Base-by-base conservation (phyloP, 441 rosid species). In the Mallotus japonicus region DNA sequence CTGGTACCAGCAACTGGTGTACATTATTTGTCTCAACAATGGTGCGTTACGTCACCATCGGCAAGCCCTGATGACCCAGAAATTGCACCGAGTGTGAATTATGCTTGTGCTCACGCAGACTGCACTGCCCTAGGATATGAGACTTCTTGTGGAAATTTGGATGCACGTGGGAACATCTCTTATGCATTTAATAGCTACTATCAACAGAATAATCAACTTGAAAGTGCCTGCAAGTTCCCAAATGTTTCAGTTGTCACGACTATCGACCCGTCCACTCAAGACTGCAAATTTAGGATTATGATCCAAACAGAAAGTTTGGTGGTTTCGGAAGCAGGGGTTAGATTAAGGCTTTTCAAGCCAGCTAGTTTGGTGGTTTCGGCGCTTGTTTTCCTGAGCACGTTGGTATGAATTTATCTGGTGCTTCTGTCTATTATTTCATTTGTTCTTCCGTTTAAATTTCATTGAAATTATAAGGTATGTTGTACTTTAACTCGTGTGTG, bases 81-180 rank as follows among this genome's bases (percentile, higher is more conserved):
- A 15, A 74, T 89, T n/a, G 81, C 79, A 3, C 67, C 67, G 1
- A 64, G 87, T 76, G 24, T 79, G 4, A 56, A 64, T 57, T 90
- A 87, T 55, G 96, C 96, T 15, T 92, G 97, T 73, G 81, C 78
- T 51, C 74, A 82, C 1, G 88, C 92, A 0, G 97, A 90, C 70
- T 92, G 97, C 78, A 92, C 97, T 0, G 84, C 86, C 47, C 84
- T 92, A 0, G 92, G 90, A 3, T 87, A 83, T 67, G 90, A 85
- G 49, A 81, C 87, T 9, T 85, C 90, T 9, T 90, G 96, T 70
- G 79, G 81, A 24, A 77, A 75, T 55, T 51, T 87, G 78, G 81
- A 85, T 15, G 70, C 78, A 11, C 76, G 75, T 3, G 86, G 80
- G 61, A 90, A 90, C 74, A 73, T 84, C 64, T 90, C 96, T 0